Evolutionary conservation across 331 rosid genomes (phyloP).

Genomic region (Rosa hybrid): DNA sequence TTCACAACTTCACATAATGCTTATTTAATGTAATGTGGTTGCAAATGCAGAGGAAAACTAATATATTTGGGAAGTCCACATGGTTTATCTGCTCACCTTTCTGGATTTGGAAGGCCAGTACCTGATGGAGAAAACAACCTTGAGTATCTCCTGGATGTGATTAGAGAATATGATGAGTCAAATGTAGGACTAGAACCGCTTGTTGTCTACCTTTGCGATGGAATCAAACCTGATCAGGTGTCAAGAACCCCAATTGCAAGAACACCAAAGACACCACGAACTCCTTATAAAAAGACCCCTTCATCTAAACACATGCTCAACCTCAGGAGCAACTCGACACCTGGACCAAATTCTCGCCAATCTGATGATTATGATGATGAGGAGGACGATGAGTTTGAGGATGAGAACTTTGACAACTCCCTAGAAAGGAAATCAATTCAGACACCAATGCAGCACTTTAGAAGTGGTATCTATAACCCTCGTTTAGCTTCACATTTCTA

Average conservation of each 20-base stretch:
- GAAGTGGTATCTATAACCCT: constrained; percentile 53
- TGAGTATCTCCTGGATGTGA: constrained; percentile 81
- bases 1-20: background rate
- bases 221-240: constrained; percentile 61
- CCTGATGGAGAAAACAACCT: constrained; percentile 76
- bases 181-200: constrained; percentile 78
- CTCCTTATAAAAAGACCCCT: constrained; percentile 39
- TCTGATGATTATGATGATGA: constrained; percentile 33
- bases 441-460: constrained; percentile 41
- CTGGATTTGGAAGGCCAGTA: constrained; percentile 78
- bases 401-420: constrained; percentile 64
- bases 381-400: constrained; percentile 35
- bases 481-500: constrained; percentile 86
- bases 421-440: constrained; percentile 58
- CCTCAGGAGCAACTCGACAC: constrained; percentile 48
- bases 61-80: constrained; percentile 77
- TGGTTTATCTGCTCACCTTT: constrained; percentile 53
- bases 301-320: constrained; percentile 56
- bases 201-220: constrained; percentile 60
- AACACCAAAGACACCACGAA: constrained; percentile 45
- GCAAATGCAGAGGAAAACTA: constrained; percentile 78
- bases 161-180: constrained; percentile 82
- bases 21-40: constrained; percentile 16
- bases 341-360: constrained; percentile 43
- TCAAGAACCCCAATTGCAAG: constrained; percentile 56